Evolutionary conservation across 768 basidiomycete genomes (phyloP), one percentile per base, ranked within the genome.

Genomic region (Hypholoma sublateritium): DNA sequence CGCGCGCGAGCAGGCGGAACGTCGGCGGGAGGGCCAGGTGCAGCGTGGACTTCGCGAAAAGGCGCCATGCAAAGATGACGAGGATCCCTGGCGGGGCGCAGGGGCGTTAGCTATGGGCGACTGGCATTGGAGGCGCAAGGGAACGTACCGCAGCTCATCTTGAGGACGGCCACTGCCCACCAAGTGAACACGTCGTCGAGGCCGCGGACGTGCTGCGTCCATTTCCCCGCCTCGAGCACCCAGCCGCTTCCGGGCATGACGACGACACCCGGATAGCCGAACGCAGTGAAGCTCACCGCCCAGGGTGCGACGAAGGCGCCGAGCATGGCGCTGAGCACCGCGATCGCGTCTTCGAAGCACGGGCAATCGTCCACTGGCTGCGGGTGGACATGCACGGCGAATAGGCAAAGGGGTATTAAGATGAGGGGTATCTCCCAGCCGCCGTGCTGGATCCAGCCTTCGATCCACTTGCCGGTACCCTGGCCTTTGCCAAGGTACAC

Each of bases 321-420:
- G 35, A 89, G 76, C 16, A 91, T 78, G 41, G 94, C 94, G 22
- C 91, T 87, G n/a, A 90, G 74, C 61, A 95, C 89, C 0, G 96
- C 94, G 50, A 98, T 95, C 3, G 95, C 93, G 66, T 98, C 96
- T 67, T 97, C 96, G 71, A 97, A 99, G 72, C 96, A 98, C 2
- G 96, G 96, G 62, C 96, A 98, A 65, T 96, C 93, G 56, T 98
- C 95, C 8, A 96, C 91, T 0, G 96, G 96, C 62, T 95, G 89
- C 0, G 95, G 94, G 66, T 95, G 93, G 59, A 91, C 85, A 66
- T 94, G 88, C n/a, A 95, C 87, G 17, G 89, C 73, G 4, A 91
- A 74, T 13, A 93, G 73, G 55, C 82, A 85, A n/a, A 89, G 59
- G 0, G 86, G 80, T 24, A 88, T 77, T 42, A 86, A 70, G 9